These are phyloP conservation scores for Euptelea pleiosperma DNA, from an alignment of 164 flowering plant genomes.

Conservation along the genomic window DNA sequence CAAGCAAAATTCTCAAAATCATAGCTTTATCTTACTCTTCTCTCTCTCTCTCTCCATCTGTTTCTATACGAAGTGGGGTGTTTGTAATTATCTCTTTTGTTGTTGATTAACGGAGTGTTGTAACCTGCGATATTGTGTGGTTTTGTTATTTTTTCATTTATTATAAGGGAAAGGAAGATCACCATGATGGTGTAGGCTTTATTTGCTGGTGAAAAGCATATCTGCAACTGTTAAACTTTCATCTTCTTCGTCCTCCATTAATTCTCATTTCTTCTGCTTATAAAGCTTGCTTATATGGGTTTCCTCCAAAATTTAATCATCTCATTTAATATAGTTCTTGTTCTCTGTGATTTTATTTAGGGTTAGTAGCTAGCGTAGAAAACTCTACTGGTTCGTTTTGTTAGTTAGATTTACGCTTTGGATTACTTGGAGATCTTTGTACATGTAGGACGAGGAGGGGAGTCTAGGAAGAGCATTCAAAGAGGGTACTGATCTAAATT, in stretches of 20 bases:
- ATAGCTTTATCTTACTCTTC: constrained; percentile 5
- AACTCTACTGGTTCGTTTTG: neutral
- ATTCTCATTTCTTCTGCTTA: too few species aligned
- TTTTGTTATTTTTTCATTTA: constrained; percentile 26
- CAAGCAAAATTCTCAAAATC: constrained; percentile 16
- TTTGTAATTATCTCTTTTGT: constrained; percentile 21
- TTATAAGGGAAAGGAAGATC: constrained; percentile 20
- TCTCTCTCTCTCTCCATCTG: neutral
- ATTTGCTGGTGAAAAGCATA: neutral
- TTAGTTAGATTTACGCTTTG: constrained; percentile 18
- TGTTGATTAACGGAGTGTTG: constrained; percentile 15
- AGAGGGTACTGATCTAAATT: constrained; percentile 19
- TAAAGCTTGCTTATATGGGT: too few species aligned
- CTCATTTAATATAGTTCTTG: too few species aligned
- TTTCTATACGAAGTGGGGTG: constrained; percentile 14
- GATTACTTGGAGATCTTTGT: constrained; percentile 23
- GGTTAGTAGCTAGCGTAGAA: too few species aligned
- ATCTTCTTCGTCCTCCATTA: neutral
- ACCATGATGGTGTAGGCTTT: constrained; percentile 4
- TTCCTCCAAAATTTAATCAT: too few species aligned
- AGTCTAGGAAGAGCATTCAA: constrained; percentile 15
- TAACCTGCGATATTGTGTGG: constrained; percentile 17
- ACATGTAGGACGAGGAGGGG: constrained; percentile 2
- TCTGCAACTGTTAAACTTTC: too few species aligned
- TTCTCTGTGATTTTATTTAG: neutral